phyloP scores from a whole-genome alignment of 345 rosid species.

The Salix arbutifolia region DNA sequence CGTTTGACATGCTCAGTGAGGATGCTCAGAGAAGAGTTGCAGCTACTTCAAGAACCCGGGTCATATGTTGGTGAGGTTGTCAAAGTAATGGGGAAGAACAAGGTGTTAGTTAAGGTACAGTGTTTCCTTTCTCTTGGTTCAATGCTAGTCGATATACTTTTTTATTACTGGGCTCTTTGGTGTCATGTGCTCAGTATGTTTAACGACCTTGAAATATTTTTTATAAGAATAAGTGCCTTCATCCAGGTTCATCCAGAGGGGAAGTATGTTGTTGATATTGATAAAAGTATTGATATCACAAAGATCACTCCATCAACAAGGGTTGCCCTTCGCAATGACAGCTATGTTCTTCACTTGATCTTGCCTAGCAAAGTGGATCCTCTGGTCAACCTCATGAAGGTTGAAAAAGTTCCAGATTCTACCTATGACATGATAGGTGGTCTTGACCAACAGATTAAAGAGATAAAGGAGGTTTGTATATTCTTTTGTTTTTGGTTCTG shows the following conservation, averaged over 20 bases:
- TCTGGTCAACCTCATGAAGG: constrained; percentile 96
- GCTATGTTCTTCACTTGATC: constrained; percentile 91
- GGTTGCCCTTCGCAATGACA: constrained; percentile 96
- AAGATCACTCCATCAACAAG: constrained; percentile 91
- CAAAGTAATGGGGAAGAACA: constrained; percentile 98
- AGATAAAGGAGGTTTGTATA: constrained; percentile 77
- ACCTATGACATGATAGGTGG: constrained; percentile 99
- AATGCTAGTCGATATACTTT: background rate
- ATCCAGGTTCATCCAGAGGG: constrained; percentile 99
- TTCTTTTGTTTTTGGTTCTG: background rate
- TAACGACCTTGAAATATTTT: background rate
- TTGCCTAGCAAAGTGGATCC: constrained; percentile 98
- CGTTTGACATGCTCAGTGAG: constrained; percentile 45
- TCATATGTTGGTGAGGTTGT: constrained; percentile 99
- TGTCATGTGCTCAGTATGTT: background rate
- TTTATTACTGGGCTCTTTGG: background rate
- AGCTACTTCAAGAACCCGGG: constrained; percentile 98
- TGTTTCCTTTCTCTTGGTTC: background rate
- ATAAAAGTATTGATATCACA: constrained; percentile 87
- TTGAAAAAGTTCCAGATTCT: constrained; percentile 97
- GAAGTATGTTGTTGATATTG: constrained; percentile 93
- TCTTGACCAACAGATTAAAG: constrained; percentile 90
- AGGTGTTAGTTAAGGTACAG: constrained; percentile 84
- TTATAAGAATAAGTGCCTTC: background rate
- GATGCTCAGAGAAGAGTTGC: constrained; percentile 93